phyloP scores from a whole-genome alignment of 2,329 filamentous ascomycete species.

The Paracoccidioides brasiliensis region DNA sequence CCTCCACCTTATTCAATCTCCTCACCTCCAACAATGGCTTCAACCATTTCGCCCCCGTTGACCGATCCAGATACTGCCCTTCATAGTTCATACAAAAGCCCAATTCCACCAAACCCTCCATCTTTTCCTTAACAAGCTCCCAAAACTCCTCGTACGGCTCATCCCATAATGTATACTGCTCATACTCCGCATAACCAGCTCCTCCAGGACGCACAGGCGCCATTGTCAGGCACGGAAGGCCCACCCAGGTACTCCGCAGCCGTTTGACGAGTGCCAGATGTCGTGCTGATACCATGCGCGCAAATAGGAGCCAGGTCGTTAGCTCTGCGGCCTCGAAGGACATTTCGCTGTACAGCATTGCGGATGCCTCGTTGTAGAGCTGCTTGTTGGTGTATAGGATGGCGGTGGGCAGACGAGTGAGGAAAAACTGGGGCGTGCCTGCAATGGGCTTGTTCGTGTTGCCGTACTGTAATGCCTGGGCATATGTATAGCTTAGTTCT shows the following conservation, averaged over 20 bases:
- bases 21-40: slow-evolving; percentile 3
- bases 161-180: slow-evolving; percentile 6
- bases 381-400: slow-evolving; percentile 23
- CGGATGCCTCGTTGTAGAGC: slow-evolving; percentile 23
- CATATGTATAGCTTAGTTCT: slow-evolving; percentile 16
- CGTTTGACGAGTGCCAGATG: slow-evolving; percentile 9
- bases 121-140: slow-evolving; percentile 3
- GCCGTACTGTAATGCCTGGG: slow-evolving; percentile 3
- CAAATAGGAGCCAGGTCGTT: slow-evolving; percentile 25
- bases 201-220: background rate
- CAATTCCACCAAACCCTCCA: slow-evolving; percentile 3
- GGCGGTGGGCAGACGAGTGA: slow-evolving; percentile 3
- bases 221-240: slow-evolving; percentile 4
- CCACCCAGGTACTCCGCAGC: slow-evolving; percentile 3
- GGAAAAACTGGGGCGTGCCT: background rate
- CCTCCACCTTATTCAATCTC: slow-evolving; percentile 3
- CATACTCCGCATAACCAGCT: slow-evolving; percentile 3
- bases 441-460: background rate
- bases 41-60: slow-evolving; percentile 5
- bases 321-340: slow-evolving; percentile 26
- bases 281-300: slow-evolving; percentile 12
- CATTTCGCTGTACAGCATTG: slow-evolving; percentile 18
- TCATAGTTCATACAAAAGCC: slow-evolving; percentile 8
- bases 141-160: slow-evolving; percentile 5
- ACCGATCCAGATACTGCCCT: slow-evolving; percentile 5